These are phyloP conservation scores for Triangularia setosa DNA, from an alignment of 2,329 filamentous ascomycete species.

Conservation along the genomic window DNA sequence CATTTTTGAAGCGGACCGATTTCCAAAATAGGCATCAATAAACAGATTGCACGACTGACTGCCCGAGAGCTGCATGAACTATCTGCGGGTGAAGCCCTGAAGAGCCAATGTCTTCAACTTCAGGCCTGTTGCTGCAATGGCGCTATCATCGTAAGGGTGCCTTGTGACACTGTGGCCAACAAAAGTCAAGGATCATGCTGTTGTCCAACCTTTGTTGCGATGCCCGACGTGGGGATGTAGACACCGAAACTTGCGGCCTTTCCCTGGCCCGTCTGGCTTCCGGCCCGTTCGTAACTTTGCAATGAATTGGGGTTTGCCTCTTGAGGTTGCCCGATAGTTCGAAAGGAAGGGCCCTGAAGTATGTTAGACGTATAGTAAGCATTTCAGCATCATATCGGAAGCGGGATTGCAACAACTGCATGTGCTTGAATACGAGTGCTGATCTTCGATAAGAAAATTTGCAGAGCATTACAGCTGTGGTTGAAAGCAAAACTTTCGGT, in stretches of 20 bases:
- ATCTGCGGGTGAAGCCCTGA: background rate
- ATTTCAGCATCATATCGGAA: too few species aligned
- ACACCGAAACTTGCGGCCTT: background rate
- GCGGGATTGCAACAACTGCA: too few species aligned
- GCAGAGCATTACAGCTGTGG: too few species aligned
- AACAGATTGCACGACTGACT: background rate
- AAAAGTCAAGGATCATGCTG: background rate
- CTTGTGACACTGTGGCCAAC: background rate
- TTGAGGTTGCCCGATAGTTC: too few species aligned
- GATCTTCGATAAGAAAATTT: too few species aligned
- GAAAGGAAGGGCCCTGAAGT: too few species aligned
- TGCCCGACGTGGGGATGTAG: background rate
- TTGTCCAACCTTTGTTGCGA: background rate
- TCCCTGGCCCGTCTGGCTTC: too few species aligned
- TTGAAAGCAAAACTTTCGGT: too few species aligned
- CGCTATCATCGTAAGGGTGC: background rate
- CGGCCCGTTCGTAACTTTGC: background rate
- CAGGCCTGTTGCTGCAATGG: background rate
- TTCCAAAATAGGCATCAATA: background rate
- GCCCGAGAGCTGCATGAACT: background rate
- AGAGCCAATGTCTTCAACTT: background rate
- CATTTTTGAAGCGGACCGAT: background rate
- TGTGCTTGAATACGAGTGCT: too few species aligned
- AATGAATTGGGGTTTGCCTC: too few species aligned
- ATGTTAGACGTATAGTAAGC: too few species aligned